Percentiles rank a stretch among this genome's conserved stretches.
phyloP scores from a whole-genome alignment of 768 basidiomycete genomes.

The Leucocoprinus sp. region DNA sequence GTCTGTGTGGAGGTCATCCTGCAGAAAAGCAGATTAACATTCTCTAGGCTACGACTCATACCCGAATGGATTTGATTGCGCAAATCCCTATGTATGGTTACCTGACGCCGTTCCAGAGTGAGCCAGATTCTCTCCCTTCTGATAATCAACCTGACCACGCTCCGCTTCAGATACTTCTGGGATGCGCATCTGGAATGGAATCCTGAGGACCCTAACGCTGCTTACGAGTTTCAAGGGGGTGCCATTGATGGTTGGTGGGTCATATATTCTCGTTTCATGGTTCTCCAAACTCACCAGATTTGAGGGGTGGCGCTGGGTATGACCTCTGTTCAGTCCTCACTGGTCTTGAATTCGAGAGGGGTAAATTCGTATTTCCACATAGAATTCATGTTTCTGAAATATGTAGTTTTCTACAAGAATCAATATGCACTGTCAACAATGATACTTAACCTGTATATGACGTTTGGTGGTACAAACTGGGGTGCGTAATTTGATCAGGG shows the following conservation, averaged over 20 bases:
- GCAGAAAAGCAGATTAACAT: background rate
- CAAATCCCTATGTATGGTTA: constrained; percentile 36
- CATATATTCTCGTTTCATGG: background rate
- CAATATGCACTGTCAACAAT: constrained; percentile 40
- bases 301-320: constrained; percentile 35
- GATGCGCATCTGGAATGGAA: constrained; percentile 28
- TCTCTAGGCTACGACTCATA: constrained; percentile 33
- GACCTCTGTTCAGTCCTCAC: constrained; percentile 24
- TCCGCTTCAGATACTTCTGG: constrained; percentile 27
- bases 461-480: constrained; percentile 45
- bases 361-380: constrained; percentile 13
- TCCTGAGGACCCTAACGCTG: constrained; percentile 31
- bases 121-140: background rate
- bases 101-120: constrained; percentile 35
- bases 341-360: constrained; percentile 39
- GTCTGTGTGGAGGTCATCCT: constrained; percentile 13
- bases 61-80: constrained; percentile 49
- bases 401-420: constrained; percentile 39
- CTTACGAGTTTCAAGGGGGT: constrained; percentile 44
- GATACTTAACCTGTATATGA: constrained; percentile 43
- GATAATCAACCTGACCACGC: background rate
- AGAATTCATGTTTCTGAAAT: background rate
- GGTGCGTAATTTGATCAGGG: constrained; percentile 34
- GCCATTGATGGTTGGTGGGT: constrained; percentile 40
- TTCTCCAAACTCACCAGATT: background rate